Base-by-base conservation (phyloP, 768 basidiomycete species). In the Lepiota subincarnata region DNA sequence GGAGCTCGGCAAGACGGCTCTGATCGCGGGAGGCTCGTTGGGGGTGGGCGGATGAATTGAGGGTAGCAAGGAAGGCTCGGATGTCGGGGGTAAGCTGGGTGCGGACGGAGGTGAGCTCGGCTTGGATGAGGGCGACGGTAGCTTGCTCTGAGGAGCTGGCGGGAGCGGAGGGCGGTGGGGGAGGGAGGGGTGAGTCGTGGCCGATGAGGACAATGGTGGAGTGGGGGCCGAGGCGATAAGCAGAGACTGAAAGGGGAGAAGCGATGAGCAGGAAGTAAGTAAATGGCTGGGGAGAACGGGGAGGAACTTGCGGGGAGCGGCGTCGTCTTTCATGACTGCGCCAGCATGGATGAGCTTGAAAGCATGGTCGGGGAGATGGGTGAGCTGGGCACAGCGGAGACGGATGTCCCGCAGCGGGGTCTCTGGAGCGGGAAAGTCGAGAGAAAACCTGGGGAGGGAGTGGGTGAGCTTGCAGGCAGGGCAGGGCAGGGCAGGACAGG, bases 281-380 rank as follows among this genome's bases (percentile, higher is more conserved):
- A 31, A 31, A 24, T 5, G 6, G 31, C 10, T 16, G 44, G 18
- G 38, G 26, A 38, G 39, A 39, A 34, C 16, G 13, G 55, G 37
- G 6, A 38, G 35, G 36, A 34, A 65, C 79, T 72, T 59, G 88
- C 85, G 70, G 42, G 85, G 79, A 6, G 82, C 79, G 54, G 71
- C 65, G 65, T 93, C 85, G 65, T 96, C 92, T 60, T 86, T 87
- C 80, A 98, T 87, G 67, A 97, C 81, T 1, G 91, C 93, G 36
- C 96, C 96, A 42, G 87, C 82, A 71, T 89, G 86, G 58, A 98
- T 83, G 63, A 98, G 79, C 67, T 93, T 92, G 78, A 97, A 91
- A 24, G 80, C 79, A 58, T 78, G 62, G 24, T 70, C 66, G 0
- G 86, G 81, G 11, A 98, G 77, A 50, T 84, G 84, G 2, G 90